These are phyloP conservation scores for Malassezia sympodialis DNA, from an alignment of 1,284 basidiomycete genomes.

Conservation along the genomic window DNA sequence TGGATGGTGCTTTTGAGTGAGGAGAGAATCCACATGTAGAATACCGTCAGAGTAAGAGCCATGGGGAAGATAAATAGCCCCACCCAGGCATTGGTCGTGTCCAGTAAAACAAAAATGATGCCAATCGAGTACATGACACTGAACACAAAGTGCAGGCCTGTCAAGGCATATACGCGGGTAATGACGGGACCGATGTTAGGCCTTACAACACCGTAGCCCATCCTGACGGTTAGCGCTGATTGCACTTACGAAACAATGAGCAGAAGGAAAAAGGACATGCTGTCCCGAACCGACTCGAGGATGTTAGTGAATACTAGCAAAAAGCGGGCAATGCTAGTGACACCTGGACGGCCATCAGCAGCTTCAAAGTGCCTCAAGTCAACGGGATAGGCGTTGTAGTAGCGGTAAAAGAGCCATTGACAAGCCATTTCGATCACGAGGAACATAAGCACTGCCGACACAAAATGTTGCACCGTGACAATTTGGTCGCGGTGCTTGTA, in stretches of 20 bases:
- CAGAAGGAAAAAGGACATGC: constrained; percentile 87
- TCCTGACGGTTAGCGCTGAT: constrained; percentile 35
- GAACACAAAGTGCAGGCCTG: constrained; percentile 78
- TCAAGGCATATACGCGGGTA: constrained; percentile 65
- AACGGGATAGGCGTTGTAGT: constrained; percentile 35
- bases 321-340: constrained; percentile 32
- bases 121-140: constrained; percentile 59
- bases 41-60: constrained; percentile 81
- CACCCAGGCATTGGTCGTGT: constrained; percentile 51
- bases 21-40: constrained; percentile 70
- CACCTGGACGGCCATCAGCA: constrained; percentile 22
- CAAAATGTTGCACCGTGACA: constrained; percentile 63
- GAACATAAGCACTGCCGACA: constrained; percentile 79
- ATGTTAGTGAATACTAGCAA: constrained; percentile 51
- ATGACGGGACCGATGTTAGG: constrained; percentile 69
- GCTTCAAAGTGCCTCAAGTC: constrained; percentile 34
- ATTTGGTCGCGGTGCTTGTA: constrained; percentile 66
- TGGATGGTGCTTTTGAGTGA: constrained; percentile 39
- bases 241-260: constrained; percentile 59
- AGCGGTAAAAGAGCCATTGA: constrained; percentile 36
- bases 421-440: constrained; percentile 87
- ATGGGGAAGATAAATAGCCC: constrained; percentile 67
- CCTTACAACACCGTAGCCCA: constrained; percentile 50
- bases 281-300: constrained; percentile 83
- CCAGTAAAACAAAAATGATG: constrained; percentile 60